Base-by-base conservation (phyloP, 2,329 filamentous ascomycete species). In the Cryphonectria japonica region DNA sequence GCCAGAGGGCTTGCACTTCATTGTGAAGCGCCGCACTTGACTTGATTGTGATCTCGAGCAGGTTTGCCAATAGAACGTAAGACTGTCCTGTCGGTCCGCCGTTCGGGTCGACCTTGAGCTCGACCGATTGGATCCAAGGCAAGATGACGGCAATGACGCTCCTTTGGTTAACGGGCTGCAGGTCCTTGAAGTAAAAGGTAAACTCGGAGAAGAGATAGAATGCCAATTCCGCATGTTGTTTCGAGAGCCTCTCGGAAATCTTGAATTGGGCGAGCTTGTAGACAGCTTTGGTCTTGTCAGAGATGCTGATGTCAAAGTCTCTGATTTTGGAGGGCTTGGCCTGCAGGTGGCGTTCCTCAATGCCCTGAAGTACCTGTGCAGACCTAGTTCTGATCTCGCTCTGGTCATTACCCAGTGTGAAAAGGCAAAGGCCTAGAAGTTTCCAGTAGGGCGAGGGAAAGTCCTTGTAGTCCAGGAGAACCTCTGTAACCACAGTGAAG, bases 241-340 rank as follows among this genome's bases (percentile, higher is more conserved):
- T 93, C 1, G 95, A 93, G 54, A 99, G 87, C 29, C 95, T 88
- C 77, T 95, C 94, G 0, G 96, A 98, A 32, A 97, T 97, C 78
- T 98, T 95, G 75, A 98, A 98, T 78, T 99, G 96, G 0, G 97
- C 96, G 61, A 97, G 86, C 82, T 99, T 99, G 82, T 98, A 99
- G 2, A 99, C 95, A 0, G 95, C 95, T 75, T 97, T 97, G 0
- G 97, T 99, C 82, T 98, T 98, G 82, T 99, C 97, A 0, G 95
- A 97, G 71, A 99, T 96, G 79, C 95, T 98, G 76, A 99, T 98
- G 77, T 99, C 96, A 71, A 98, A 97, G 79, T 99, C 96, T 78
- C 97, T 94, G 8, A 99, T 90, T 78, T 97, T 97, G 1, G 95
- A 97, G 74, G 90, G 96, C 75, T 93, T 85, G 2, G 82, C 82